phyloP scores from a whole-genome alignment of 1,284 basidiomycete species.

The Cutaneotrichosporon cutaneum region DNA sequence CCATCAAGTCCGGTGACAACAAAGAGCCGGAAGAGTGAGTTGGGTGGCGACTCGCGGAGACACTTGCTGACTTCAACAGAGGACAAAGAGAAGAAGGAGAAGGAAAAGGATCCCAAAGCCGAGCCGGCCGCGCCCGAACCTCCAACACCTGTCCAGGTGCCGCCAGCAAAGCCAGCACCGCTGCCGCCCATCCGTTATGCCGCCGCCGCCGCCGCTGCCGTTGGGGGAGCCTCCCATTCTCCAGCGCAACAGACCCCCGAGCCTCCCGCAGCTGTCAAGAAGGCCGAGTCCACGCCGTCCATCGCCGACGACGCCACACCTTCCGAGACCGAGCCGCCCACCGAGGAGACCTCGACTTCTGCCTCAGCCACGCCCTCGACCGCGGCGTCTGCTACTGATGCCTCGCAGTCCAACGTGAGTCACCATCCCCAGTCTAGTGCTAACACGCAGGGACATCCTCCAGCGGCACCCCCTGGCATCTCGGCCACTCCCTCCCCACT shows the following conservation, averaged over 20 bases:
- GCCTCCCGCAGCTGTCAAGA: conserved; percentile 60
- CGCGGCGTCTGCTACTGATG: conserved; percentile 4
- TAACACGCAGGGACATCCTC: conserved; percentile 26
- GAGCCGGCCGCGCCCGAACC: conserved; percentile 30
- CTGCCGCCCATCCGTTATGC: conserved; percentile 82
- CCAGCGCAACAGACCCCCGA: conserved; percentile 25
- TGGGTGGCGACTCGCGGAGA: not conserved
- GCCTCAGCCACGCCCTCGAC: conserved; percentile 7
- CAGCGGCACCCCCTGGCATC: conserved; percentile 31
- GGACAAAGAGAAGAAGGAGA: conserved; percentile 23
- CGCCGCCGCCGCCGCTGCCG: conserved; percentile 84
- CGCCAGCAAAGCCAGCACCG: conserved; percentile 54
- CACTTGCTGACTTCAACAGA: conserved; percentile 18
- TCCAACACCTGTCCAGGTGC: conserved; percentile 46
- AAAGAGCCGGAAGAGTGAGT: conserved; percentile 30
- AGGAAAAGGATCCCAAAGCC: conserved; percentile 20
- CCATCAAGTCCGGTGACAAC: conserved; percentile 42
- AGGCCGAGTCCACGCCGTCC: conserved; percentile 8
- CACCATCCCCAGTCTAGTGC: not conserved
- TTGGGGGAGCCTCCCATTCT: conserved; percentile 47
- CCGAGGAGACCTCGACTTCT: not conserved
- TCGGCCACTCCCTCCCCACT: conserved; percentile 34
- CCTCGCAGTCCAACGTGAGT: conserved; percentile 26
- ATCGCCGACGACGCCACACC: conserved; percentile 22
- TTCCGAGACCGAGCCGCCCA: conserved; percentile 10